Conservation (phyloP, 306 rosid genomes). For the Lathyrus oleraceus region DNA sequence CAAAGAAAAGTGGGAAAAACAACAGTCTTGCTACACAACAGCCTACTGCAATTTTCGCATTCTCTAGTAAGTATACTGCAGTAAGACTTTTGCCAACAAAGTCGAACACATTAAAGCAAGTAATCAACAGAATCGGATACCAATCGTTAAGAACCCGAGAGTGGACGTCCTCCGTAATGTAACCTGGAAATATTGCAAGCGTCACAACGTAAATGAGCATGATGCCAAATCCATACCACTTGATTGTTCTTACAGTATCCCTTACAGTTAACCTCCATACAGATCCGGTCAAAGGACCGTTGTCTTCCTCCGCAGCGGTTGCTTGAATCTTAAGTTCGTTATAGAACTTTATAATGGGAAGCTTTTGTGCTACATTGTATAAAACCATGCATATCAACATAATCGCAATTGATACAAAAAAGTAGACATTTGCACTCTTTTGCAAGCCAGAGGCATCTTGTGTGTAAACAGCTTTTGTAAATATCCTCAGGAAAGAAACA, state of each 20-base stretch:
- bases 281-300: conserved; percentile 53
- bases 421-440: conserved; percentile 79
- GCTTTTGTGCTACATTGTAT: conserved; percentile 65
- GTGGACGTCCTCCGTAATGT: conserved; percentile 88
- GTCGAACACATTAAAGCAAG: conserved; percentile 75
- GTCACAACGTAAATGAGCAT: conserved; percentile 73
- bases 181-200: conserved; percentile 86
- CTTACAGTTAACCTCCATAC: conserved; percentile 43
- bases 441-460: conserved; percentile 73
- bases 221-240: conserved; percentile 83
- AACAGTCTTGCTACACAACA: conserved; percentile 62
- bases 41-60: conserved; percentile 58
- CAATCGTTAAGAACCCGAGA: conserved; percentile 75
- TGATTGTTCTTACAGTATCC: conserved; percentile 32
- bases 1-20: conserved; percentile 83
- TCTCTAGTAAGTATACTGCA: conserved; percentile 60
- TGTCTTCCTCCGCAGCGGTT: conserved; percentile 48
- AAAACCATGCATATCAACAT: conserved; percentile 62
- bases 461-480: conserved; percentile 74
- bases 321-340: conserved; percentile 60
- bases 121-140: conserved; percentile 73
- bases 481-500: conserved; percentile 65
- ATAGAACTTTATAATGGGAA: conserved; percentile 81
- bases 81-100: conserved; percentile 83
- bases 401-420: conserved; percentile 60